Evolutionary conservation across 2,329 filamentous ascomycete species (phyloP), one percentile per base, ranked within the genome.

Genomic region (Colletotrichum musae): DNA sequence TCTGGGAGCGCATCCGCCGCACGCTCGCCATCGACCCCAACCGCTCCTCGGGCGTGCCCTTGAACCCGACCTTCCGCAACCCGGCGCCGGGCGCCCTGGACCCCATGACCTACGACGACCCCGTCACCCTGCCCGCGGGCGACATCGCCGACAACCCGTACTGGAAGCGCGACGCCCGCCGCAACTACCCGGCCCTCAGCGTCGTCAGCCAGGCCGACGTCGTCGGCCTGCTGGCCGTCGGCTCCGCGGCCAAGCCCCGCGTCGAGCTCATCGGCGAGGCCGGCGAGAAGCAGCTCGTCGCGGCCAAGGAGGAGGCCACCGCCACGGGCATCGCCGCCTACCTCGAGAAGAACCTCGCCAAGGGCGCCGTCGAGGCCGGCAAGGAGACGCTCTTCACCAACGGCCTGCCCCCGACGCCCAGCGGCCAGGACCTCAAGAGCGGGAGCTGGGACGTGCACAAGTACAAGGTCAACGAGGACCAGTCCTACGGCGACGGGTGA

Each of bases 71-170:
- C 85, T 98, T 89, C 88, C 95, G 96, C 75, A 92, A 93, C 83
- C 96, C 96, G 70, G 83, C 95, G 58, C 96, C 93, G 10, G 94
- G 93, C 73, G 86, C 85, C 73, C 85, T 89, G 76, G 91, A 94
- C 76, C 93, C 94, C 43, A 83, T 88, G 66, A 81, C 81, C 69
- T 96, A 95, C 84, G 89, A 93, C 80, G 94, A 97, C 79, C 93
- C 93, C 24, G 92, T 95, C 69, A 97, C 94, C 15, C 69, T 92
- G 0, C 94, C 94, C n/a, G 93, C 94, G 2, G 93, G 88, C 74
- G 94, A 97, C 80, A 91, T 97, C 75, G 94, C 94, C 76, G 93
- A 95, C 81, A 97, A 97, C 84, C 90, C 94, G 45, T 97, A 98
- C 86, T 99, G 94, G 94, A 97, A 97, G 87, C 94, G 96, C 77